Base-by-base conservation (phyloP, 129 eudicot genomes). In the Escallonia rubra region DNA sequence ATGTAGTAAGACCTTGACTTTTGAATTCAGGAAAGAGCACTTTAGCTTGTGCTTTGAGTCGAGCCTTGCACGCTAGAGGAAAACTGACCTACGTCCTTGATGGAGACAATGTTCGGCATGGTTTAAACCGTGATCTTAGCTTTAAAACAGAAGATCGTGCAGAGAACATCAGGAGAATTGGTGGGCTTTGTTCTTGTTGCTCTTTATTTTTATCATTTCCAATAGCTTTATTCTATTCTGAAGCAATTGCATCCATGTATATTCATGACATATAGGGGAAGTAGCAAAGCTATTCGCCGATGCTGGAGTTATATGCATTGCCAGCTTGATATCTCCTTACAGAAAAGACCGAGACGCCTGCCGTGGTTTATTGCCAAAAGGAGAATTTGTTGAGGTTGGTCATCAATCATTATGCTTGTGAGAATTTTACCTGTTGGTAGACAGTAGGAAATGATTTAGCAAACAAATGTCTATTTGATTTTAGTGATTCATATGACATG, bases 91-190 rank as follows among this genome's bases (percentile, higher is more conserved):
- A 89, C 59, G 64, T 93, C 43, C 99, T 93, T 59, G 99, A 93
- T 64, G 99, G 99, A 78, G 99, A 93, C 76, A 93, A 93, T 74
- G 80, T 90, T 67, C 77, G 99, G 64, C 96, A 93, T 77, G 99
- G 99, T 77, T 86, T 93, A 43, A 93, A 93, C 76, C 14, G 81
- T 64, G 88, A 93, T 66, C 96, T 93, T 41, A 82, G 86, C 71
- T 93, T 93, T 58, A 81, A 79, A 80, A 77, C 95, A 48, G 99
- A 93, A 67, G 99, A 93, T 76, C 95, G 99, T 69, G 95, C 76
- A 3, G 99, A 93, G 77, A 93, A 93, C 74, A 86, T 93, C 44
- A 74, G 99, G 57, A 86, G 99, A 76, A 81, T 84, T 65, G 99
- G 99, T 93, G 43, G 43, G 96, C 78, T 59, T 59, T 68, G 48